Evolutionary conservation across 768 basidiomycete species (phyloP).

Genomic region (Mycena rebaudengoi): DNA sequence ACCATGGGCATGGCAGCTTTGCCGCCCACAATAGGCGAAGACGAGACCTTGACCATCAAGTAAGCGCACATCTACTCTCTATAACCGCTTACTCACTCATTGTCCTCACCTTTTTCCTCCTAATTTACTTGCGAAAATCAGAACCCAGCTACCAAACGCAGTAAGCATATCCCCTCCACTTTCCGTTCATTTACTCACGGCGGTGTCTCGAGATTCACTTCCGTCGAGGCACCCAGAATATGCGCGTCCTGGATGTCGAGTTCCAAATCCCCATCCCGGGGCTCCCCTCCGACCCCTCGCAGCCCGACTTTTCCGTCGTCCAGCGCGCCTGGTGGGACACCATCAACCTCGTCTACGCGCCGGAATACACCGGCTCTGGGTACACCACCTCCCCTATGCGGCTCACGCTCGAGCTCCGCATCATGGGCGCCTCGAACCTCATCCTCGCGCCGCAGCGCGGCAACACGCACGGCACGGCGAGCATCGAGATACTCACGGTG

Average conservation of each 20-base stretch:
- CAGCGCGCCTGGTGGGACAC: conserved; percentile 35
- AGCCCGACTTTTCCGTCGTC: conserved; percentile 27
- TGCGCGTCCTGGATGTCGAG: conserved; percentile 33
- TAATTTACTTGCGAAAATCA: not conserved
- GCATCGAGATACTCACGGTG: conserved; percentile 36
- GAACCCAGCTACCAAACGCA: conserved; percentile 9
- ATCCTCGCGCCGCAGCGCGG: conserved; percentile 35
- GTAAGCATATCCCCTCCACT: not conserved
- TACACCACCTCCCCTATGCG: conserved; percentile 29
- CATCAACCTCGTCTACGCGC: not conserved
- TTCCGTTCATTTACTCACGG: not conserved
- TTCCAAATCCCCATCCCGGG: conserved; percentile 35
- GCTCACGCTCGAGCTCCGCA: conserved; percentile 36
- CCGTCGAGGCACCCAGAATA: conserved; percentile 29
- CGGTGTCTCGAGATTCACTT: not conserved
- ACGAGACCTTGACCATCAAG: not conserved
- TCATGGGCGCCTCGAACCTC: conserved; percentile 33
- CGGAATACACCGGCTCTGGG: not conserved
- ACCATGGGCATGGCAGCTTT: not conserved
- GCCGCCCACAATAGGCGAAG: not conserved
- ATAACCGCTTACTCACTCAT: not conserved
- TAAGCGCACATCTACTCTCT: not conserved
- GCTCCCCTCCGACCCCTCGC: conserved; percentile 9
- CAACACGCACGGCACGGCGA: conserved; percentile 28
- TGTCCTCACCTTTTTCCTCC: not conserved